Conservation (phyloP, 192 early-diverging fungal species). For the Endogone sp. region DNA sequence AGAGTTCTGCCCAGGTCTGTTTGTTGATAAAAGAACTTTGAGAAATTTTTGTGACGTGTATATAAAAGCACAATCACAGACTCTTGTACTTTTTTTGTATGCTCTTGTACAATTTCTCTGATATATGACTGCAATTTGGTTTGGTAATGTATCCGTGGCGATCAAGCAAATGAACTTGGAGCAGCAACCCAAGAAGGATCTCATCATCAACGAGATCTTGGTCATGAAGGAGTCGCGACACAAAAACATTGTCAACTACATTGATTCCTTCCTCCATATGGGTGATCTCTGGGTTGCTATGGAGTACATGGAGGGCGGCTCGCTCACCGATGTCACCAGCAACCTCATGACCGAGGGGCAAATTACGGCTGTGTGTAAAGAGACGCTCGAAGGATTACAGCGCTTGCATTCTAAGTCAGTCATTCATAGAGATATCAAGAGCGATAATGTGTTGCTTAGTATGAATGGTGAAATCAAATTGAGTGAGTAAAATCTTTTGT, state of each 20-base stretch:
- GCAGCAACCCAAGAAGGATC: conserved; percentile 93
- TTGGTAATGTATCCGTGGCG: conserved; percentile 73
- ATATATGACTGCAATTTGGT: conserved; percentile 5
- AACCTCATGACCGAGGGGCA: conserved; percentile 79
- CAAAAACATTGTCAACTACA: conserved; percentile 81
- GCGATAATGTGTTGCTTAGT: conserved; percentile 76
- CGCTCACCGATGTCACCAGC: conserved; percentile 76
- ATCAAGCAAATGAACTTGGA: conserved; percentile 98
- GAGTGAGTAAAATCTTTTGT: conserved; percentile 49
- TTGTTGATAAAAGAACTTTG: no score
- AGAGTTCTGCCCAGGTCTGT: no score
- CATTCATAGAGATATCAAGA: conserved; percentile 88
- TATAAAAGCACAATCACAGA: no score
- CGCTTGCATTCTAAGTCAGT: conserved; percentile 71
- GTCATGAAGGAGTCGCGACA: conserved; percentile 84
- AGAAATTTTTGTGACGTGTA: no score
- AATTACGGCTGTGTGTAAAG: conserved; percentile 75
- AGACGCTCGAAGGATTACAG: conserved; percentile 69
- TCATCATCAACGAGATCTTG: conserved; percentile 92
- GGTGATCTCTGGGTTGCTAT: conserved; percentile 88
- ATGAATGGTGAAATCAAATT: conserved; percentile 68
- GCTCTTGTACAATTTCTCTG: background rate
- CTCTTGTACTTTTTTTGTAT: conserved; percentile 4
- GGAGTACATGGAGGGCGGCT: conserved; percentile 92
- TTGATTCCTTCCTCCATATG: conserved; percentile 72